These are phyloP conservation scores for Pseudocercospora eumusae DNA, from an alignment of 2,329 filamentous ascomycete genomes.

Conservation along the genomic window DNA sequence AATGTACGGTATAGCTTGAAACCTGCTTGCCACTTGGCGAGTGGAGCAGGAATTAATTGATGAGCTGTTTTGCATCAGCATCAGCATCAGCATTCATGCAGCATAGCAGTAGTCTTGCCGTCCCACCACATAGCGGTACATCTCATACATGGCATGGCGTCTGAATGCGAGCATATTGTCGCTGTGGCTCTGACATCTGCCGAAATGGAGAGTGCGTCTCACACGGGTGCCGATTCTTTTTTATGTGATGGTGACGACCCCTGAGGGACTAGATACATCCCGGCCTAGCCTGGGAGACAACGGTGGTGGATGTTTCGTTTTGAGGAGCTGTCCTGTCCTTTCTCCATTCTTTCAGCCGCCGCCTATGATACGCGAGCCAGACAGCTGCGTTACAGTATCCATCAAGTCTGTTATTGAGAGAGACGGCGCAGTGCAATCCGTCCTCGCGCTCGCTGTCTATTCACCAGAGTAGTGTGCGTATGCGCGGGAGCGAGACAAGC, in stretches of 20 bases:
- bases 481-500: too few relatives aligned
- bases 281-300: conserved; percentile 4
- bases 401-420: too few relatives aligned
- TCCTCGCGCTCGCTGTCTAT: background rate
- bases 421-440: conserved; percentile 1
- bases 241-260: conserved; percentile 3
- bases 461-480: too few relatives aligned
- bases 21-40: conserved; percentile 5
- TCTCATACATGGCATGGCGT: background rate
- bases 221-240: background rate
- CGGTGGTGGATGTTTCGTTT: conserved; percentile 5
- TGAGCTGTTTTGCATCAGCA: conserved; percentile 4
- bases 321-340: background rate
- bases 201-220: conserved; percentile 6
- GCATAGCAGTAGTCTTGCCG: background rate
- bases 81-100: too few relatives aligned
- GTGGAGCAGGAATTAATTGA: conserved; percentile 3
- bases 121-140: conserved; percentile 7
- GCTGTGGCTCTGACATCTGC: conserved; percentile 3
- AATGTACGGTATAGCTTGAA: conserved; percentile 6
- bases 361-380: conserved; percentile 7
- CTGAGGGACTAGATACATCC: conserved; percentile 8
- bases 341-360: conserved; percentile 8
- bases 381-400: too few relatives aligned
- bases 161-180: background rate